Percentiles rank a stretch among this genome's conserved stretches.
Conservation (phyloP, 208 protist genomes). For the Strigomonas galati region DNA sequence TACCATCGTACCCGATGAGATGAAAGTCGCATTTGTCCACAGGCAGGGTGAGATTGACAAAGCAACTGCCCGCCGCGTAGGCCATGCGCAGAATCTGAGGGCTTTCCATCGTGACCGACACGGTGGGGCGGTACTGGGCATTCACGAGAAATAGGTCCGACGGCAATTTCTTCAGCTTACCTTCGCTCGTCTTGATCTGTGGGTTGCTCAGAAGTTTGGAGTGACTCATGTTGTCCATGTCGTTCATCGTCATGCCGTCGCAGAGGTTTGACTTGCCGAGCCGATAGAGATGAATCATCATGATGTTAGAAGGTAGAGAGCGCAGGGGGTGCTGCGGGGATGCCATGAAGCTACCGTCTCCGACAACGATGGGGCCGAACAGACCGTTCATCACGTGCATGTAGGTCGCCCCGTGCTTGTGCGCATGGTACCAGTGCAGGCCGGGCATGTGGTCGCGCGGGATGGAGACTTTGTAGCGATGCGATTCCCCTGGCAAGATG, state of each 20-base stretch:
- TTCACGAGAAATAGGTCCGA: conserved; percentile 85
- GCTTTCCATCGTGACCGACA: conserved; percentile 32
- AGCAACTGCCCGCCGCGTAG: conserved; percentile 76
- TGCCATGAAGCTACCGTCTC: conserved; percentile 38
- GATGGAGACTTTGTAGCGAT: conserved; percentile 69
- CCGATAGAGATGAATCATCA: conserved; percentile 80
- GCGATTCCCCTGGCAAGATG: conserved; percentile 29
- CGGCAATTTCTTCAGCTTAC: conserved; percentile 32
- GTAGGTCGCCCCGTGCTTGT: conserved; percentile 73
- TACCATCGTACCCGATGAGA: conserved; percentile 63
- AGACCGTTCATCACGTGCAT: conserved; percentile 77
- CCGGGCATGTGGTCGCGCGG: conserved; percentile 69
- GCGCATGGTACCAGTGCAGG: conserved; percentile 85
- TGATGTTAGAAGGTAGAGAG: conserved; percentile 29
- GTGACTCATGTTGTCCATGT: conserved; percentile 42
- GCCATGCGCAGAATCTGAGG: conserved; percentile 60
- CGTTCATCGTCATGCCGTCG: conserved; percentile 50
- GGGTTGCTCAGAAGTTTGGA: conserved; percentile 49
- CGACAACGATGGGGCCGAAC: conserved; percentile 76
- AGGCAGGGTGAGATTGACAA: conserved; percentile 70
- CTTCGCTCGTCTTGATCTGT: conserved; percentile 35
- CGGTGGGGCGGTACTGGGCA: conserved; percentile 69
- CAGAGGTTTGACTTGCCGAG: conserved; percentile 41
- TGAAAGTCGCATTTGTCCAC: conserved; percentile 49
- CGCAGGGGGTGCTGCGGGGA: conserved; percentile 39